phyloP scores from a whole-genome alignment of 2,329 filamentous ascomycete species.

The Thielaviopsis euricoi region DNA sequence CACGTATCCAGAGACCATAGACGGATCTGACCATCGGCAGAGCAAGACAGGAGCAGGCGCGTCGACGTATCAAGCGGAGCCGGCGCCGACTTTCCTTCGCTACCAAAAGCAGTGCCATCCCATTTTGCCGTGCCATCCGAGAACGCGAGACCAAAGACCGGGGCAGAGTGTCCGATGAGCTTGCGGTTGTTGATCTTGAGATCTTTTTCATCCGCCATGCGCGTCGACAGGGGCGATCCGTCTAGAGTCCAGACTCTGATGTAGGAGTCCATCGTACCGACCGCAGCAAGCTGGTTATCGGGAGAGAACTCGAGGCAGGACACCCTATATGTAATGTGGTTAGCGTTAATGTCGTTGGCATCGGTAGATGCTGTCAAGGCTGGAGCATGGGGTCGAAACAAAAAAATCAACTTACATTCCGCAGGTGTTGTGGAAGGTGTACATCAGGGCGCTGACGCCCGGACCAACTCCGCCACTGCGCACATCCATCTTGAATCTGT shows the following conservation, averaged over 20 bases:
- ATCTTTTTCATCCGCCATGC: slow-evolving; percentile 40
- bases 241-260: slow-evolving; percentile 89
- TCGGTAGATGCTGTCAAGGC: not conserved
- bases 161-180: slow-evolving; percentile 77
- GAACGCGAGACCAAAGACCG: slow-evolving; percentile 81
- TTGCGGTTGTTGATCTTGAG: slow-evolving; percentile 46
- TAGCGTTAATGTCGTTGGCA: slow-evolving; percentile 12
- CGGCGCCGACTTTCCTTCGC: slow-evolving; percentile 25
- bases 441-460: slow-evolving; percentile 84
- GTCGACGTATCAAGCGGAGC: slow-evolving; percentile 35
- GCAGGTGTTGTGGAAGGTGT: slow-evolving; percentile 93
- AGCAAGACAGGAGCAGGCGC: slow-evolving; percentile 71
- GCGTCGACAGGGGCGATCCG: slow-evolving; percentile 61
- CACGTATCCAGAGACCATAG: slow-evolving; percentile 88
- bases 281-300: slow-evolving; percentile 72
- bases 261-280: slow-evolving; percentile 84
- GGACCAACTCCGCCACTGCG: slow-evolving; percentile 71
- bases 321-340: slow-evolving; percentile 38
- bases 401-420: slow-evolving; percentile 47
- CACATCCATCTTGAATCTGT: slow-evolving; percentile 76
- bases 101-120: slow-evolving; percentile 32
- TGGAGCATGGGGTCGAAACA: no score
- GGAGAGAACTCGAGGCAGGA: slow-evolving; percentile 94
- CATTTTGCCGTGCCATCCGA: slow-evolving; percentile 49
- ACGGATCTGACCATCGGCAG: slow-evolving; percentile 73